Evolutionary conservation across 805 yeast genomes (phyloP), one percentile per base, ranked within the genome.

Genomic region (Candida andamanensis): DNA sequence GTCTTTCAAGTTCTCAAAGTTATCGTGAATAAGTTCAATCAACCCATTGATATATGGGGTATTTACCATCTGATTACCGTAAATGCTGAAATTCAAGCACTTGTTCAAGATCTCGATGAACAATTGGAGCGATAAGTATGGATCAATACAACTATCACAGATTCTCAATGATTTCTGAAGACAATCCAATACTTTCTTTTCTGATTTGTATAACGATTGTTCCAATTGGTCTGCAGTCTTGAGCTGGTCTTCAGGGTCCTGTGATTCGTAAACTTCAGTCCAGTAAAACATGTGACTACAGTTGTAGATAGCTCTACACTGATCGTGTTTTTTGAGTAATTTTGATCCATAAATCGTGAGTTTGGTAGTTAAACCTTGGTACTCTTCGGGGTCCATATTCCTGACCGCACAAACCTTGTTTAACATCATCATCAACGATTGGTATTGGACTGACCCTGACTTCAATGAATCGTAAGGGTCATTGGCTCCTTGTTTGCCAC

Each of bases 221-320:
- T 29, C 36, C 40, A 27, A 24, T 35, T 12, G 26, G 11, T 19
- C 32, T 19, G 47, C 53, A n/a, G n/a, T n/a, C n/a, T n/a, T n/a
- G n/a, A n/a, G n/a, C n/a, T n/a, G n/a, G n/a, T n/a, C n/a, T 11
- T 58, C 52, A 1, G 58, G 63, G 15, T 58, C 59, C 16, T 67
- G 72, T 35, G 65, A 74, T 34, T 58, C 62, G 37, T 52, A 54
- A 12, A 68, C 40, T 38, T 83, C 87, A 15, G 80, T 77, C 49
- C 90, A 82, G 92, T 95, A 85, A 96, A 96, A 92, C 29, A 92
- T 60, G 57, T 92, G 97, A 1, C 95, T 79, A 26, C 95, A 89
- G 31, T 76, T 58, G 52, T 83, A 85, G 5, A 87, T 95, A 0
- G 95, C 80, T 11, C 97, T 75, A 54, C 97, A 89, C 56, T 92